Base-by-base conservation (phyloP, 108 stramenopile species). In the Cyclotella baltica region DNA sequence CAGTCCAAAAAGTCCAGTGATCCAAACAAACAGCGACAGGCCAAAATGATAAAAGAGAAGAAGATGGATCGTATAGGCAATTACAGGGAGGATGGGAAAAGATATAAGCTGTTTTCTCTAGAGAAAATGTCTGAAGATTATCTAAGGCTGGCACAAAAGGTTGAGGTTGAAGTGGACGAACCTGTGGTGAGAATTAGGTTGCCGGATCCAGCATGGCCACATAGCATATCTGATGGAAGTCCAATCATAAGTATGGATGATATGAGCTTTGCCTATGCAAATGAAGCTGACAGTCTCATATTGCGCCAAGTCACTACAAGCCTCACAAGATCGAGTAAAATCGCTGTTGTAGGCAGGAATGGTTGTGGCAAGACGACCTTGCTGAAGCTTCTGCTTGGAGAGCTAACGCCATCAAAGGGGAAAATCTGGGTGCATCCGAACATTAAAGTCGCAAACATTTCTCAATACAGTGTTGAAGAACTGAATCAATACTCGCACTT, bases 381-480 rank as follows among this genome's bases (percentile, higher is more conserved):
- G 35, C 67, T 96, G 50, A 95, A 96, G 62, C 83, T 95, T 47
- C 85, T 98, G 28, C 82, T 83, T 3, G 88, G 92, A 51, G 73
- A 87, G 31, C 65, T 96, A 22, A 85, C 89, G 55, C 78, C 79
- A 61, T 84, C 83, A 15, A 38, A 18, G 28, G 91, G 91, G 20
- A 66, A 72, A 8, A 23, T 88, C 50, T 83, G 88, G 75, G 69
- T 75, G 3, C 87, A 93, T 71, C 88, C 92, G 5, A 87, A 80
- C 34, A 31, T 93, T n/a, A 85, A 93, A 22, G 85, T 98, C 47
- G 88, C 85, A 5, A 84, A 90, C 27, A 83, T 97, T 52, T 88
- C 94, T 22, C 97, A 98, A 72, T 89, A 97, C 70, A 90, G 88
- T 20, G 90, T 94, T 0, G 97, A 98, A 64, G 89, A 92, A 58